Base-by-base conservation (phyloP, 352 stramenopile genomes). In the Phytophthora sojae region DNA sequence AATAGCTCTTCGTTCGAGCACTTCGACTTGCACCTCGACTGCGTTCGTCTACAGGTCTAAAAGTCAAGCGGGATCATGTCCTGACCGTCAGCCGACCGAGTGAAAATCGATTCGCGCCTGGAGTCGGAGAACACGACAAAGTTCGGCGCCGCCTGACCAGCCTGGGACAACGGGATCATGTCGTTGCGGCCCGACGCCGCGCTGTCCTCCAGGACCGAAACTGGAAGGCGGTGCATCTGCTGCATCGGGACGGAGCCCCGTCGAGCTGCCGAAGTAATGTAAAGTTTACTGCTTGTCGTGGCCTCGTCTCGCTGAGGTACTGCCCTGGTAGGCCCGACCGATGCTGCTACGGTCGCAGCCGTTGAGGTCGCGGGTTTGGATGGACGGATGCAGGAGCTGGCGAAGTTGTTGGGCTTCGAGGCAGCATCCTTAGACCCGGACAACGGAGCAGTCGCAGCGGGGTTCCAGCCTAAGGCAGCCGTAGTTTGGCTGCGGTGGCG, bases 21-120 rank as follows among this genome's bases (percentile, higher is more conserved):
- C 57, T 71, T 71, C 56, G 71, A 71, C 47, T 67, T 64, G 59
- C 39, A 65, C 39, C 57, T 42, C 19, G 39, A 51, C 59, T 56
- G 17, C 29, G 9, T 49, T 61, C 59, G 60, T 69, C 67, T 61
- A 51, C 49, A 61, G 17, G 14, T 54, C 51, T 75, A 82, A 60
- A 80, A 76, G 29, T 75, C 61, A 32, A 82, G 75, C 42, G 75
- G 75, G 25, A 82, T 82, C 75, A 82, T 77, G 65, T 82, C 75
- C 51, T 79, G 69, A 29, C 75, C 71, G 29, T 82, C 70, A 60
- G 74, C 67, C 9, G 64, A 57, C 23, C 75, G 67, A 21, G 52
- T 77, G 44, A 79, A 77, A 39, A 82, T 82, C 6, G 75, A 82
- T 67, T 79, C 63, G 26, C 75, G 75, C 17, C 61, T 77, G 4